These are phyloP conservation scores for Termitomyces bulborhizus DNA, from an alignment of 768 basidiomycete species.

Conservation along the genomic window DNA sequence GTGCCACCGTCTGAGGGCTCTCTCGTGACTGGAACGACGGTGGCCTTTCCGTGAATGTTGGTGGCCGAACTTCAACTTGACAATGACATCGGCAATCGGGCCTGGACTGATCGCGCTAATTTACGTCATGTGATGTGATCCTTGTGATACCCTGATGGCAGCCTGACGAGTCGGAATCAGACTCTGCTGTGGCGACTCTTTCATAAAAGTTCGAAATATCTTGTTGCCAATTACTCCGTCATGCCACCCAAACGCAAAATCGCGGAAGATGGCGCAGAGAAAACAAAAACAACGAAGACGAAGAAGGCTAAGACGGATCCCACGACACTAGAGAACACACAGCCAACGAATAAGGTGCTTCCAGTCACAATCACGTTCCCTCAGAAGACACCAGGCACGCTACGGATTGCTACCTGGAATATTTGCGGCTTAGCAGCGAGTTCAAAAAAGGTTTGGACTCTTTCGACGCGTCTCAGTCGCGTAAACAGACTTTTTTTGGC, in stretches of 20 bases:
- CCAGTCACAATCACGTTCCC: conserved; percentile 60
- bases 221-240: background rate
- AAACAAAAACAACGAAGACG: conserved; percentile 9
- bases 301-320: conserved; percentile 17
- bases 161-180: background rate
- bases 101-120: conserved; percentile 4
- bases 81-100: conserved; percentile 8
- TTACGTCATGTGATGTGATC: conserved; percentile 8
- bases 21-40: background rate
- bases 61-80: conserved; percentile 2
- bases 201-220: background rate
- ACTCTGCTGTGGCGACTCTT: background rate
- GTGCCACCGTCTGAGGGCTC: background rate
- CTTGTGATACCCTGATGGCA: background rate
- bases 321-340: conserved; percentile 29
- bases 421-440: conserved; percentile 71
- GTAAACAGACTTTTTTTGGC: background rate
- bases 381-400: conserved; percentile 35
- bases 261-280: conserved; percentile 21
- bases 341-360: conserved; percentile 70
- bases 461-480: background rate
- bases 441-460: conserved; percentile 60
- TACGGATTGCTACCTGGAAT: conserved; percentile 71
- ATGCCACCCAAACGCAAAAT: conserved; percentile 15
- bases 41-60: background rate